Conservation (phyloP, 2,329 filamentous ascomycete species). For the Rutstroemia sp. region DNA sequence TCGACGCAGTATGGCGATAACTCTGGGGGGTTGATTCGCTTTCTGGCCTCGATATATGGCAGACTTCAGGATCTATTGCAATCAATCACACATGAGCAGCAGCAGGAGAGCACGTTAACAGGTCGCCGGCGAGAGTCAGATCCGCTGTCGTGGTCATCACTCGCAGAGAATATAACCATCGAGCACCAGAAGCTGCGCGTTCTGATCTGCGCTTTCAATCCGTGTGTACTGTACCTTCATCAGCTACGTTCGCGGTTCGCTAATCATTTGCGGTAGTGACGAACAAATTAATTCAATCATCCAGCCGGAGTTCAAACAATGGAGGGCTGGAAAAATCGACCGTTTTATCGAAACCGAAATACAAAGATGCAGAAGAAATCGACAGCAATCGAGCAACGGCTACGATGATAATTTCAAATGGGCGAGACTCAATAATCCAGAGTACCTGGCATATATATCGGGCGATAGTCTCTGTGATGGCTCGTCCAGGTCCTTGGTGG, state of each 20-base stretch:
- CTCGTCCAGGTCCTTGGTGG: background rate
- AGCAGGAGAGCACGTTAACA: background rate
- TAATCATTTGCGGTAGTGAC: background rate
- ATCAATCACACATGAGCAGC: background rate
- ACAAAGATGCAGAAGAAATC: conserved; percentile 1
- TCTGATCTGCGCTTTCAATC: conserved; percentile 1
- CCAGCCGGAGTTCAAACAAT: background rate
- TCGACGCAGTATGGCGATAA: background rate
- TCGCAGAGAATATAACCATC: background rate
- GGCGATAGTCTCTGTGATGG: background rate
- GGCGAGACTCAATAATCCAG: background rate
- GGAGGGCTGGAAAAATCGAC: background rate
- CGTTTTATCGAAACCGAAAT: background rate
- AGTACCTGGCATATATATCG: background rate
- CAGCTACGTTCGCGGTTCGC: background rate
- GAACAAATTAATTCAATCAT: background rate
- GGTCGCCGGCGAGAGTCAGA: background rate
- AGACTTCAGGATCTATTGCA: background rate
- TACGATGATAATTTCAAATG: background rate
- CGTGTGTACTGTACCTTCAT: background rate
- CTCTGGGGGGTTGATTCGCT: background rate
- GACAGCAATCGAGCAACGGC: background rate
- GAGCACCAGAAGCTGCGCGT: conserved; percentile 4
- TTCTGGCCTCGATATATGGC: background rate
- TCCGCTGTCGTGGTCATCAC: too few relatives aligned